phyloP scores from a whole-genome alignment of 1,284 basidiomycete species.

The Malassezia obtusa region DNA sequence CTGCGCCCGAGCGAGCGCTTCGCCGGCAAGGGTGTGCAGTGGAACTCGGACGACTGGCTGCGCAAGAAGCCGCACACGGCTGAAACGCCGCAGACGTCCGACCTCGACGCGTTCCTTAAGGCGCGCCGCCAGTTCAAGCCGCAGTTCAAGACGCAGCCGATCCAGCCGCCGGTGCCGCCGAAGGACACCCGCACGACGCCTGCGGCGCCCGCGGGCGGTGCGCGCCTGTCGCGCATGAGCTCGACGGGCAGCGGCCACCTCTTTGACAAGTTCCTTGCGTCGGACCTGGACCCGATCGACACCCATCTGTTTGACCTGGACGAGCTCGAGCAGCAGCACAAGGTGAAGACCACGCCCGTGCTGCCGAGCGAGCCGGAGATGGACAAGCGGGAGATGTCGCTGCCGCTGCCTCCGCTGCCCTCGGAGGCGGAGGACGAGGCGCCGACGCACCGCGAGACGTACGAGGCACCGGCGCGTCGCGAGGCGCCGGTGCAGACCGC shows the following conservation, averaged over 20 bases:
- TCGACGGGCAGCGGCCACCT: background rate
- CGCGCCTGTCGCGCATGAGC: background rate
- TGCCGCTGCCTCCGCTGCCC: background rate
- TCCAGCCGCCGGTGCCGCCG: conserved; percentile 19
- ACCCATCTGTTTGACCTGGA: conserved; percentile 25
- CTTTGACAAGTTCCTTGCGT: conserved; percentile 2
- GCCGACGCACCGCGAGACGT: background rate
- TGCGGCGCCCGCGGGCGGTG: conserved; percentile 5
- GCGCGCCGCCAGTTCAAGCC: conserved; percentile 27
- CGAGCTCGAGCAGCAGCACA: conserved; percentile 34
- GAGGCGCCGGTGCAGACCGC: background rate
- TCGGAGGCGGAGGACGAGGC: background rate
- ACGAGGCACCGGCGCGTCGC: background rate
- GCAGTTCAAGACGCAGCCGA: conserved; percentile 11
- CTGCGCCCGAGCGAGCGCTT: conserved; percentile 27
- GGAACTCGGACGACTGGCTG: conserved; percentile 32
- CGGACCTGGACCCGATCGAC: conserved; percentile 9
- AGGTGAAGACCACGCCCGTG: conserved; percentile 23
- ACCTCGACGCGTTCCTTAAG: conserved; percentile 36
- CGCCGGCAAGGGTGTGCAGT: conserved; percentile 36
- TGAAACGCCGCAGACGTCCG: conserved; percentile 14
- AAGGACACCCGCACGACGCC: conserved; percentile 17
- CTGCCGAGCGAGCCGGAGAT: background rate
- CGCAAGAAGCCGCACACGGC: conserved; percentile 15
- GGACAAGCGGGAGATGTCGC: background rate